These are phyloP conservation scores for Poa annua DNA, from an alignment of 176 grass and related monocot species.

Conservation along the genomic window DNA sequence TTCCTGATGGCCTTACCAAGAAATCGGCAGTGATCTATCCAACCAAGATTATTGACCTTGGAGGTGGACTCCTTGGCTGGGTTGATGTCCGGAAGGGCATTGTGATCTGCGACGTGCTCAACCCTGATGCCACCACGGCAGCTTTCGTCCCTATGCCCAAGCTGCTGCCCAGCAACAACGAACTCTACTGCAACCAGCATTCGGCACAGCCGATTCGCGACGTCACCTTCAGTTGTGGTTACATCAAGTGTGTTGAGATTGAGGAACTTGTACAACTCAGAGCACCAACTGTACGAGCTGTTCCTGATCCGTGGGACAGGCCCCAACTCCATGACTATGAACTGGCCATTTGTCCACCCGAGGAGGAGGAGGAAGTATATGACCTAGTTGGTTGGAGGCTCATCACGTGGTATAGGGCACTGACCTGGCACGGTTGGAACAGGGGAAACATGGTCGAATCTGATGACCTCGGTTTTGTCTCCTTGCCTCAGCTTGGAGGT, in stretches of 20 bases:
- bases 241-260: conserved; percentile 4
- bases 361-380: background rate
- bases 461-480: background rate
- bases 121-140: background rate
- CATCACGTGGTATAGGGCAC: background rate
- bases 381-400: background rate
- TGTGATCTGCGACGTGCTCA: background rate
- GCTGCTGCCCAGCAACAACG: background rate
- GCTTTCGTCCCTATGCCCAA: background rate
- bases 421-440: background rate
- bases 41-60: background rate
- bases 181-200: background rate
- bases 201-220: background rate
- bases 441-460: background rate
- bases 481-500: background rate
- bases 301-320: background rate
- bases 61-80: background rate
- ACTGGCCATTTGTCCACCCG: background rate
- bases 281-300: background rate
- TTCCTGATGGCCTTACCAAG: background rate
- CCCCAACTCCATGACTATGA: too few species aligned
- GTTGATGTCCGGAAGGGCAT: background rate
- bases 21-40: background rate
- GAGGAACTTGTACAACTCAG: background rate
- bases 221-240: background rate